These are phyloP conservation scores for Rhexocercosporidium sp. DNA, from an alignment of 2,329 filamentous ascomycete genomes.

Conservation along the genomic window DNA sequence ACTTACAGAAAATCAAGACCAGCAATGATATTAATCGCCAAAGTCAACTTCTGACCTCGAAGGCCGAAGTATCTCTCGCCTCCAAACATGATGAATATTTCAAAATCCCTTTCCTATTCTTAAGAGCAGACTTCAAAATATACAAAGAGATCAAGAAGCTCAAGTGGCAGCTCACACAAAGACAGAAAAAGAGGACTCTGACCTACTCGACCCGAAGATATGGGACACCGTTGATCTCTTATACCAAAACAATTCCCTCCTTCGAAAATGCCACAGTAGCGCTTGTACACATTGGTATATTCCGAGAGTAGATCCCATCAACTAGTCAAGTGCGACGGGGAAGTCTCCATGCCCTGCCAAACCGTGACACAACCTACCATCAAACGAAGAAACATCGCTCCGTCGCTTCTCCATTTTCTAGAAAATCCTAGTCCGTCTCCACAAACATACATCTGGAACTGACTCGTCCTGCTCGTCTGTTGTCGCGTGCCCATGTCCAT, in stretches of 20 bases:
- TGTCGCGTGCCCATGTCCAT: background rate
- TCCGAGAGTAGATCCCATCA: slow-evolving; percentile 12
- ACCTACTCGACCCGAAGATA: background rate
- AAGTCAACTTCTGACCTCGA: slow-evolving; percentile 67
- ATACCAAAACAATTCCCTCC: background rate
- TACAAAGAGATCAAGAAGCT: background rate
- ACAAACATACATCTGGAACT: background rate
- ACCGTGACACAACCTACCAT: background rate
- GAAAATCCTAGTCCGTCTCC: background rate
- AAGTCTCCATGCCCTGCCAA: background rate
- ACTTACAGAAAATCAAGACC: slow-evolving; percentile 71
- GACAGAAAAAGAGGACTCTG: background rate
- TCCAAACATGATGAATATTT: slow-evolving; percentile 16
- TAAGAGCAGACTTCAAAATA: background rate
- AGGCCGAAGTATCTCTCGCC: slow-evolving; percentile 63
- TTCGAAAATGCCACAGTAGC: background rate
- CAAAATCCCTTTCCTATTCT: background rate
- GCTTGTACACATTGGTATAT: slow-evolving; percentile 12
- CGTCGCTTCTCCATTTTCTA: background rate
- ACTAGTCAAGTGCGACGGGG: slow-evolving; percentile 1
- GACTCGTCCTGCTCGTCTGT: no score
- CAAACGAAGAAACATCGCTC: slow-evolving; percentile 11
- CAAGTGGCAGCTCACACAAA: background rate
- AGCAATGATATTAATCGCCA: slow-evolving; percentile 72
- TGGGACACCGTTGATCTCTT: slow-evolving; percentile 4